Base-by-base conservation (phyloP, 495 filamentous ascomycete genomes). In the Hyaloscypha variabilis region DNA sequence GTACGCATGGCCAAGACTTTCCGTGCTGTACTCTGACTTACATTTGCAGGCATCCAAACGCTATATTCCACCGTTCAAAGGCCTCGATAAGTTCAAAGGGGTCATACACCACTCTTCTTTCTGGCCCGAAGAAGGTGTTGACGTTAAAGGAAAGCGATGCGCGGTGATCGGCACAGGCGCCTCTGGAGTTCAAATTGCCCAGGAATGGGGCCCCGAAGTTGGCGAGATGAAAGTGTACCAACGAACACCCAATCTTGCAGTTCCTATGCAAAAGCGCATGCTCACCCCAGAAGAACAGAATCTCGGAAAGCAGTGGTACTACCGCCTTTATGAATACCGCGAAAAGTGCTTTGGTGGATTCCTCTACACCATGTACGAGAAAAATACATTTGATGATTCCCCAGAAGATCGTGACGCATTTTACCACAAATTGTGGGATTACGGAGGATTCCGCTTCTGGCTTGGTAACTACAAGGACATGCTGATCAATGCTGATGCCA, bases 131-230 rank as follows among this genome's bases (percentile, higher is more conserved):
- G 72, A 80, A 6, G 71, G 73, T 13, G 73, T 85, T 34, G 74
- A 84, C 63, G 69, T 86, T 8, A 71, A 70, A 21, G 76, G 76
- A 51, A 87, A 88, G 70, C 74, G 77, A 8, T 73, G 77, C 31
- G 83, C 82, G 8, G 74, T 88, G 49, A 82, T 90, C 23, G 87
- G 87, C 10, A 89, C 87, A 0, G 87, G 87, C 11, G 81, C 85
- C 0, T 78, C 82, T 0, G 86, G 85, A 0, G 81, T 89, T 0
- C 87, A 90, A 60, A 75, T 86, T 42, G 74, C 76, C 1, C 85
- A 88, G 62, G 81, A 78, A 17, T 62, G 70, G 64, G 77, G 71
- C 23, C 70, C 71, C 13, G 52, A 69, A 11, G 82, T 74, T 4
- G 74, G 69, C 8, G 65, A 77, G 6, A 55, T 85, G 29, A 79